These are phyloP conservation scores for Candida qinlingensis DNA, from an alignment of 805 yeast genomes.

Conservation along the genomic window DNA sequence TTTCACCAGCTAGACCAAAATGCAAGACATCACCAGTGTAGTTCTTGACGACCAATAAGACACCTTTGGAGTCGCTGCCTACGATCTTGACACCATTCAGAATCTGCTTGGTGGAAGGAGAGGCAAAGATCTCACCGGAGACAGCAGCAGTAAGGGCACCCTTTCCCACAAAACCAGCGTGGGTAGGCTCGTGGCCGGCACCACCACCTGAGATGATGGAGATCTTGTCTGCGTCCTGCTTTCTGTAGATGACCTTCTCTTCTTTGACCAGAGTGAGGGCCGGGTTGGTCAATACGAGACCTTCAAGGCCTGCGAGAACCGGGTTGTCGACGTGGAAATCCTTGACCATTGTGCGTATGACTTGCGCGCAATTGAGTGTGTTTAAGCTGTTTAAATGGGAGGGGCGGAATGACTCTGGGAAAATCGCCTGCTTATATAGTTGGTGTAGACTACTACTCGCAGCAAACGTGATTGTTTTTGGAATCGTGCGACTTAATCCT, in stretches of 20 bases:
- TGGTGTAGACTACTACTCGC: no score
- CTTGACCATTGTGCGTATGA: neutral
- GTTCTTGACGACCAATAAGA: constrained; percentile 78
- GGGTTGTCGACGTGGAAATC: constrained; percentile 34
- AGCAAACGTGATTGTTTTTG: no score
- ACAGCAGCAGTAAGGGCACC: constrained; percentile 85
- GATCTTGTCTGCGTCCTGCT: constrained; percentile 43
- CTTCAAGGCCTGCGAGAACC: constrained; percentile 32
- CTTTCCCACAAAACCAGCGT: constrained; percentile 85
- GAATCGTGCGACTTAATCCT: no score
- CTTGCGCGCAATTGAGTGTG: neutral
- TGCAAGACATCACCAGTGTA: constrained; percentile 94
- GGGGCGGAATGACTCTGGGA: no score
- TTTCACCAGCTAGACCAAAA: constrained; percentile 86
- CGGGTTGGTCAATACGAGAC: constrained; percentile 34
- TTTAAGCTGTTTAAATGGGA: neutral
- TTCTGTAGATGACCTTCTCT: constrained; percentile 34
- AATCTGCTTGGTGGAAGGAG: constrained; percentile 91
- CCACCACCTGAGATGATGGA: constrained; percentile 89
- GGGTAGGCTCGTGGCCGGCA: constrained; percentile 93
- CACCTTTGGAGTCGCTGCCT: constrained; percentile 49
- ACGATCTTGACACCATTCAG: constrained; percentile 51
- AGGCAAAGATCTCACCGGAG: constrained; percentile 87
- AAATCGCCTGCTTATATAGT: no score
- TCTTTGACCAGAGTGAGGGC: constrained; percentile 30